Base-by-base conservation (phyloP, 2,329 filamentous ascomycete genomes). In the Fusarium nodosum region DNA sequence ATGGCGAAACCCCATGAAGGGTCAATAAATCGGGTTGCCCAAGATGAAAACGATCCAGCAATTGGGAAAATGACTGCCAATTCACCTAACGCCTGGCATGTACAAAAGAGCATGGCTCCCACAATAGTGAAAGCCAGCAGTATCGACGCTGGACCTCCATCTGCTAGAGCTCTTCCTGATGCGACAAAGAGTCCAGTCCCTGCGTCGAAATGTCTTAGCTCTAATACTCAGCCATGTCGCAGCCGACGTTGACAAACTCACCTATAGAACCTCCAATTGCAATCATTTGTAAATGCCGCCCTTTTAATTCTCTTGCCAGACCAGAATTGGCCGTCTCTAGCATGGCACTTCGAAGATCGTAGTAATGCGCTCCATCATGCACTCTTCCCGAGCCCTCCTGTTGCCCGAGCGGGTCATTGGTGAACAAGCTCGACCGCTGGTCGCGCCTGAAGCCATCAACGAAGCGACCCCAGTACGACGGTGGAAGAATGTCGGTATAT, bases 1-100 rank as follows among this genome's bases (percentile, higher is more conserved):
- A 97, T 97, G 47, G 93, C 93, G 76, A 97, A 97, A 0, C 94
- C 94, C 93, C 93, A 97, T 1, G 94, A 94, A 1, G 94, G 95
- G 76, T 97, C 94, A 20, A 98, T 80, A 75, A 98, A 97, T 20
- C 95, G 89, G 31, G 93, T 97, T 20, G 94, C 96, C 81, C 94
- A 97, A 10, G 93, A 90, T 1, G 93, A 93, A 77, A 97, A 98
- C 5, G 94, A 97, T 58, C 95, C 95, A 24, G 94, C 92, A 26
- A 97, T 91, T 5, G 95, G 95, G 73, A 95, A 97, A 15, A 94
- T 82, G 20, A 97, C 94, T 18, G 94, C 93, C 79, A 98, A 88
- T 80, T 98, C 95, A 67, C 95, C 95, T 28, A 98, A 85, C 1
- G 94, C 93, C 76, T 97, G 94, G 33, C 97, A 92, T 3, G 94